Percentiles rank a stretch among this genome's conserved stretches.
Conservation (phyloP, 495 filamentous ascomycete species). For the Lentithecium fluviatile region DNA sequence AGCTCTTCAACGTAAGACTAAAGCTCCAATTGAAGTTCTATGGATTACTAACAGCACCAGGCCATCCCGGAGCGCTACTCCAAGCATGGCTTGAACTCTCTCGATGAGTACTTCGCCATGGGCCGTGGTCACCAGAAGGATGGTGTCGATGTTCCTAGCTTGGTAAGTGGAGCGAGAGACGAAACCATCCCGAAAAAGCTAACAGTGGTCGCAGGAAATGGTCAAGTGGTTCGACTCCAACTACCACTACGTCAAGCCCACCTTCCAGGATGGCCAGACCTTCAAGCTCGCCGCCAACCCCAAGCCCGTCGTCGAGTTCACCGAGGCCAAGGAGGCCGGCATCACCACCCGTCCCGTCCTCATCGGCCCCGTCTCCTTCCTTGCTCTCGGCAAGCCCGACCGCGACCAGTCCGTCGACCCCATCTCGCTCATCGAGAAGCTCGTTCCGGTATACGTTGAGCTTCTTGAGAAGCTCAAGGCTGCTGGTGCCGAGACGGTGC, state of each 20-base stretch:
- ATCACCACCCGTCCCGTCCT: conserved; percentile 90
- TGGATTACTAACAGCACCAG: conserved; percentile 45
- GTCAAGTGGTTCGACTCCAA: conserved; percentile 99
- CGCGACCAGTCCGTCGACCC: conserved; percentile 87
- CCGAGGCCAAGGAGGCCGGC: conserved; percentile 95
- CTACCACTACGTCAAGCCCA: conserved; percentile 99
- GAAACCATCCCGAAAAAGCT: background rate
- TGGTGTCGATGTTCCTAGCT: conserved; percentile 84
- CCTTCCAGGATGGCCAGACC: conserved; percentile 88
- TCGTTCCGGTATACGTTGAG: conserved; percentile 89
- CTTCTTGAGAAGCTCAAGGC: conserved; percentile 87
- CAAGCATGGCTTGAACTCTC: conserved; percentile 73
- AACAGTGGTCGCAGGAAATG: conserved; percentile 68
- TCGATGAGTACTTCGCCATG: conserved; percentile 99
- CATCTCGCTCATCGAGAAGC: conserved; percentile 86
- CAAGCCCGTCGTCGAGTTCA: conserved; percentile 91
- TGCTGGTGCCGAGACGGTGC: conserved; percentile 89
- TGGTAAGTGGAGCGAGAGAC: conserved; percentile 49
- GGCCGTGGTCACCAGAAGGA: conserved; percentile 94
- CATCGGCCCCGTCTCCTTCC: conserved; percentile 94
- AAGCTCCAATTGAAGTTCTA: background rate
- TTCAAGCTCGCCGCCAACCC: conserved; percentile 85
- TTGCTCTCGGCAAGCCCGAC: conserved; percentile 93
- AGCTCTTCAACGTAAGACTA: conserved; percentile 85
- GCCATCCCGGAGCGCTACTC: conserved; percentile 87